Evolutionary conservation across 2,329 filamentous ascomycete species (phyloP).

Genomic region (Aspergillus cejpii): DNA sequence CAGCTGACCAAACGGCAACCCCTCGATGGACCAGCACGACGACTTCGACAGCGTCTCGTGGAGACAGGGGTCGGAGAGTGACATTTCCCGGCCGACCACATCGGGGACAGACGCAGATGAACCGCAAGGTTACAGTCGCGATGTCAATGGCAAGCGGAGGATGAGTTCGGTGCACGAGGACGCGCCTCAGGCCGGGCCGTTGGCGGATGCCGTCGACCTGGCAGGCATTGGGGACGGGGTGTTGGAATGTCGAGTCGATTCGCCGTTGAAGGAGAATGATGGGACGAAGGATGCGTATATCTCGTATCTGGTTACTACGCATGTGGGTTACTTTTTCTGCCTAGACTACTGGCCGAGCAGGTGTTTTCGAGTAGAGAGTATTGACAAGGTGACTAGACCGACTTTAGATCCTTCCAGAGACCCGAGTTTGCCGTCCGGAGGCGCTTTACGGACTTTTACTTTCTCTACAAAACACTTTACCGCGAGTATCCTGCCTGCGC

Average conservation of each 20-base stretch:
- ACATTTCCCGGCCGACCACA: slow-evolving; percentile 38
- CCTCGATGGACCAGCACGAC: slow-evolving; percentile 49
- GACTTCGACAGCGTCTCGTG: slow-evolving; percentile 79
- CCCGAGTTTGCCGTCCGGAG: slow-evolving; percentile 71
- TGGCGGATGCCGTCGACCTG: slow-evolving; percentile 52
- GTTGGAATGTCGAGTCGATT: slow-evolving; percentile 74
- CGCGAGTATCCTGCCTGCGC: slow-evolving; percentile 87
- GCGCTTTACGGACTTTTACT: slow-evolving; percentile 96
- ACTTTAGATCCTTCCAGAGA: slow-evolving; percentile 88
- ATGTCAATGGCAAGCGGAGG: slow-evolving; percentile 45
- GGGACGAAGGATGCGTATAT: slow-evolving; percentile 95
- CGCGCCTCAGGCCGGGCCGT: slow-evolving; percentile 42
- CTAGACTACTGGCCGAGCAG: slow-evolving; percentile 10
- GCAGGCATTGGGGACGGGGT: slow-evolving; percentile 63
- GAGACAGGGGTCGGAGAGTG: slow-evolving; percentile 56
- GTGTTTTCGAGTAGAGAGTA: neutral
- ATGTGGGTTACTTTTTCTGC: slow-evolving; percentile 50
- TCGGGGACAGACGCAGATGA: slow-evolving; percentile 39
- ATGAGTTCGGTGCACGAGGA: slow-evolving; percentile 42
- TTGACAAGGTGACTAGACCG: slow-evolving; percentile 55
- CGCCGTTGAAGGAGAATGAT: slow-evolving; percentile 89
- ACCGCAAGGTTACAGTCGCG: slow-evolving; percentile 29
- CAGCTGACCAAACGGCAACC: slow-evolving; percentile 13
- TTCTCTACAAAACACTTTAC: slow-evolving; percentile 83
- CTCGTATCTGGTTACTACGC: slow-evolving; percentile 87